Evolutionary conservation across 1,139 yeast genomes (phyloP), one percentile per base, ranked within the genome.

Genomic region (Geotrichum aggregatum): DNA sequence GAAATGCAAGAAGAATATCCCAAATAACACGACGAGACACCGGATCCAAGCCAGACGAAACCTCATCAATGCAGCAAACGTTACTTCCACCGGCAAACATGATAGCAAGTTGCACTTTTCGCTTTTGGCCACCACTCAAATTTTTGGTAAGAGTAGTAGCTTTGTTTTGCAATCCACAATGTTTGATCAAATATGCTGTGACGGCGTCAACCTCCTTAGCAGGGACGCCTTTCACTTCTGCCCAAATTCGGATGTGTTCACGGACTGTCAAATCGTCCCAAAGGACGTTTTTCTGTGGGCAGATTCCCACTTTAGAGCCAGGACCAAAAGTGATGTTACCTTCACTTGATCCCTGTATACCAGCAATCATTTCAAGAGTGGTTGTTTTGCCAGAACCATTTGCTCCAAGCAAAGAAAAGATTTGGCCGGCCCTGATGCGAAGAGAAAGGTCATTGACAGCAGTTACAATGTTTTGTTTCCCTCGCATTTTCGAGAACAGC

Each of bases 61-160:
- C 73, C 49, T 69, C 73, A 52, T 69, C 73, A 36, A 69, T 63
- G 49, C 71, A 68, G 54, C 72, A 69, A 2, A 69, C 63, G 45
- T 65, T 62, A 38, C 69, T 64, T 4, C 67, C 70, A 14, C 73
- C 73, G 24, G 65, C 65, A 58, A 70, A 65, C 66, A 68, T 67
- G 34, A 69, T 61, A 0, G 96, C 96, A 54, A 89, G 76, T 3
- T 95, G 87, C 50, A 89, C 75, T 72, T 96, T 83, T 1, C 96
- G 92, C 71, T 87, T 88, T 70, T 88, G 96, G 44, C 96, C 97
- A 56, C 97, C 97, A 46, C 95, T 85, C 56, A 89, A 75, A 35
- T 61, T 60, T 34, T 60, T 61, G 6, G 68, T 59, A 21, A 51
- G 26, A 1, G 63, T 55, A 4, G 49, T 44, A 1, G 54, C 57